These are phyloP conservation scores for Penicillium sp. DNA, from an alignment of 2,329 filamentous ascomycete species.

Conservation along the genomic window DNA sequence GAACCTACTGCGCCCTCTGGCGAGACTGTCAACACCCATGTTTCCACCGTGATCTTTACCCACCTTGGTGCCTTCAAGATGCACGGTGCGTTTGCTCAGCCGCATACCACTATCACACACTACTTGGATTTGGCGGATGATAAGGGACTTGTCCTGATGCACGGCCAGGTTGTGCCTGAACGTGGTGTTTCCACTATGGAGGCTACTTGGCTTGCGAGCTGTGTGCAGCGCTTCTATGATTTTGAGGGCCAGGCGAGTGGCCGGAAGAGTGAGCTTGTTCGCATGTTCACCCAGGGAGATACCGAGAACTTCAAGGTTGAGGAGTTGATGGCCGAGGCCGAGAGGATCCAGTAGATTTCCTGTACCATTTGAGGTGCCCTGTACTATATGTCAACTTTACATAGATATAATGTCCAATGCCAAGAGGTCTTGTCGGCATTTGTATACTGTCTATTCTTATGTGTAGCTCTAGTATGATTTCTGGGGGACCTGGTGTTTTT, in stretches of 20 bases:
- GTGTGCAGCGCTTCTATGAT: conserved; percentile 88
- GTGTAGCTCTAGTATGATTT: neutral
- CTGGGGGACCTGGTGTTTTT: neutral
- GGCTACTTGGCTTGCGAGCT: conserved; percentile 88
- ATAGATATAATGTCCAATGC: neutral
- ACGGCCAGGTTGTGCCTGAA: conserved; percentile 75
- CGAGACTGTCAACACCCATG: conserved; percentile 53
- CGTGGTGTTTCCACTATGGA: conserved; percentile 76
- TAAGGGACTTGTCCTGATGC: conserved; percentile 80
- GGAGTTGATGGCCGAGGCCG: conserved; percentile 81
- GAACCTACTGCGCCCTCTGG: conserved; percentile 21
- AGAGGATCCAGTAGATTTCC: conserved; percentile 49
- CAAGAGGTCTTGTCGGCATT: neutral
- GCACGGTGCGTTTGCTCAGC: conserved; percentile 82
- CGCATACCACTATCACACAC: conserved; percentile 92
- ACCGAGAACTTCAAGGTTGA: conserved; percentile 73
- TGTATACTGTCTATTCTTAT: neutral
- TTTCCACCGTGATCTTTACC: conserved; percentile 84
- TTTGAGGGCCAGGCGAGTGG: conserved; percentile 57
- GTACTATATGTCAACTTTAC: conserved; percentile 3
- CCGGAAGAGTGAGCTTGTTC: conserved; percentile 69
- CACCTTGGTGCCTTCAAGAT: conserved; percentile 91
- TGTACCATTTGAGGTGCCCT: neutral
- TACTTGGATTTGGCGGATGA: conserved; percentile 75
- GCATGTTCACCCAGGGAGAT: conserved; percentile 81